Percentiles rank a stretch among this genome's conserved stretches.
phyloP scores from a whole-genome alignment of 2,329 filamentous ascomycete species.

The Cladophialophora yegresii region DNA sequence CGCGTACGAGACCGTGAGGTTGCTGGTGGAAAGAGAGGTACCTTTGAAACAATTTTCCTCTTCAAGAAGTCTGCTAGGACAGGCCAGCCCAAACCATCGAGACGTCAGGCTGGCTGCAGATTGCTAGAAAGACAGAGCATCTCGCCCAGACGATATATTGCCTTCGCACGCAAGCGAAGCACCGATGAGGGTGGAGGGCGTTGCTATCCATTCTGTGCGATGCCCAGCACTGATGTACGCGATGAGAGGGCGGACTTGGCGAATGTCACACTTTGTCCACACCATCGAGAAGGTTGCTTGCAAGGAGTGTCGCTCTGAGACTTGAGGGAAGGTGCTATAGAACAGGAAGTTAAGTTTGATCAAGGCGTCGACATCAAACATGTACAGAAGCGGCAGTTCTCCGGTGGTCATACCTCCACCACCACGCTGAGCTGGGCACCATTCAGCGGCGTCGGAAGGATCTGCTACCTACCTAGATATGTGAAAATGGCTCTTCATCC shows the following conservation, averaged over 20 bases:
- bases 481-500: neutral
- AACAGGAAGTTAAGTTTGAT: neutral
- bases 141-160: neutral
- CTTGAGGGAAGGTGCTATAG: neutral
- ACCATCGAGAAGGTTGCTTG: neutral
- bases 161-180: neutral
- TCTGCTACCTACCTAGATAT: neutral
- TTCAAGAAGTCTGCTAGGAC: neutral
- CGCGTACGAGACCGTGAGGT: neutral
- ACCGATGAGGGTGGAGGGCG: neutral
- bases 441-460: neutral
- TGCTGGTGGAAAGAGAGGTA: neutral
- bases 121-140: neutral
- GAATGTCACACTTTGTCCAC: neutral
- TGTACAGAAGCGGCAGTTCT: conserved; percentile 2
- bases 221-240: neutral
- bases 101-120: too few species aligned
- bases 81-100: too few species aligned
- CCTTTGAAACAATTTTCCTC: neutral
- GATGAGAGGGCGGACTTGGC: neutral
- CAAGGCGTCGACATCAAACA: neutral
- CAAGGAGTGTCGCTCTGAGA: neutral
- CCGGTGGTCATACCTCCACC: conserved; percentile 13
- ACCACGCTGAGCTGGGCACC: neutral
- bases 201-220: neutral